Percentiles rank a stretch among this genome's conserved stretches.
phyloP scores from a whole-genome alignment of 768 basidiomycete species.

The Clitopilus hobsonii region DNA sequence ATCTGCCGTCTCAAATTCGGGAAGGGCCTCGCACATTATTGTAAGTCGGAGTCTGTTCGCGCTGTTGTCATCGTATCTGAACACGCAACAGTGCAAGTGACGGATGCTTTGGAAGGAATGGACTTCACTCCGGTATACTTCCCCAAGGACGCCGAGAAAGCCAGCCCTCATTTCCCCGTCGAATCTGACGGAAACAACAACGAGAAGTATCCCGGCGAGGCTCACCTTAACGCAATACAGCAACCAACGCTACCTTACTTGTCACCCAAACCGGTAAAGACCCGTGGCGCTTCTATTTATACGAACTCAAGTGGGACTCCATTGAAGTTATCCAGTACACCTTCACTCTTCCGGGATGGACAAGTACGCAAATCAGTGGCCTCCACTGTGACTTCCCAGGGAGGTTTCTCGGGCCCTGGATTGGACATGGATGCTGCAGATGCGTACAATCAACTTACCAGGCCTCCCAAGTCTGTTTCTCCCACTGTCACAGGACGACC shows the following conservation, averaged over 20 bases:
- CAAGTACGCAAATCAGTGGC: neutral
- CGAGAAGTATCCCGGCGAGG: conserved; percentile 3
- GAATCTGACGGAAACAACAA: neutral
- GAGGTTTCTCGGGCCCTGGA: neutral
- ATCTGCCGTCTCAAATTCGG: conserved; percentile 52
- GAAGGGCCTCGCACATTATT: conserved; percentile 47
- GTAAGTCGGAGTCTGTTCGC: conserved; percentile 25
- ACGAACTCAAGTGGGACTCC: conserved; percentile 7
- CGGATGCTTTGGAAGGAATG: conserved; percentile 32
- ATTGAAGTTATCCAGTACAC: conserved; percentile 13
- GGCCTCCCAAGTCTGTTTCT: neutral
- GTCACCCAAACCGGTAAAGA: neutral
- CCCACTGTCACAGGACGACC: neutral
- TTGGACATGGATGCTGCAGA: neutral
- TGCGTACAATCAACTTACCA: neutral
- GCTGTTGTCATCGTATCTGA: neutral
- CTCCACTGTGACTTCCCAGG: neutral
- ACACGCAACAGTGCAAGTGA: conserved; percentile 29
- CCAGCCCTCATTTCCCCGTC: conserved; percentile 6
- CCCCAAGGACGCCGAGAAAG: conserved; percentile 20
- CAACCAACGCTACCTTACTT: conserved; percentile 8
- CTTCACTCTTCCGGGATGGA: conserved; percentile 8
- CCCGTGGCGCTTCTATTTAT: conserved; percentile 11
- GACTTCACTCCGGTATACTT: conserved; percentile 42
- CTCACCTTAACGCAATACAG: neutral